These are phyloP conservation scores for Fimicolochytrium jonesii DNA, from an alignment of 192 early-diverging fungal species.

Conservation along the genomic window DNA sequence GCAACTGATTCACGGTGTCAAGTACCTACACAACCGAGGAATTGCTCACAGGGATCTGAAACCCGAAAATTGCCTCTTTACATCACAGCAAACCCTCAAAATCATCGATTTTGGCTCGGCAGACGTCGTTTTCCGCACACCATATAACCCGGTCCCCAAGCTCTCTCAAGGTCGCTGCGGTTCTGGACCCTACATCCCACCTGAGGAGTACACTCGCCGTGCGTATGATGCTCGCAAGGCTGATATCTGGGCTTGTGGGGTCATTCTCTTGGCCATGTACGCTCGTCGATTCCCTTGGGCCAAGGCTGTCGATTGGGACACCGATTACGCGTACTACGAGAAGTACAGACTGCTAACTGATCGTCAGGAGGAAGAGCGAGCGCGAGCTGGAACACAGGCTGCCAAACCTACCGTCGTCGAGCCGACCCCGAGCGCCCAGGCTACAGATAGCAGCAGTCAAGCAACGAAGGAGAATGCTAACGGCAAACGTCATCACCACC, in stretches of 20 bases:
- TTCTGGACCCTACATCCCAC: conserved; percentile 92
- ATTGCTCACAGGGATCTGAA: conserved; percentile 72
- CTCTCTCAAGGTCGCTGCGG: conserved; percentile 79
- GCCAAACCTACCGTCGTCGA: no score
- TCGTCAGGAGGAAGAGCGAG: no score
- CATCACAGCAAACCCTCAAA: conserved; percentile 65
- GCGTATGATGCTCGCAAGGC: conserved; percentile 80
- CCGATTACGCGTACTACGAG: conserved; percentile 25
- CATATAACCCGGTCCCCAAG: conserved; percentile 52
- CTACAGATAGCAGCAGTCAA: no score
- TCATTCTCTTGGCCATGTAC: conserved; percentile 35
- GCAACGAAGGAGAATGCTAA: no score
- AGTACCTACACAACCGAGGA: conserved; percentile 82
- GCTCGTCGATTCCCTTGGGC: conserved; percentile 46
- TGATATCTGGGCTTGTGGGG: conserved; percentile 82
- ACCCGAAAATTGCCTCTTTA: conserved; percentile 83
- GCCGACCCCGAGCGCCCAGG: no score
- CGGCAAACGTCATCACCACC: no score
- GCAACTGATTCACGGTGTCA: conserved; percentile 79
- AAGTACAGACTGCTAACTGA: no score
- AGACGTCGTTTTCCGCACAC: conserved; percentile 79
- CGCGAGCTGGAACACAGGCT: no score
- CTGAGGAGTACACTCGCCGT: conserved; percentile 66
- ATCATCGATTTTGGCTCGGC: conserved; percentile 97
- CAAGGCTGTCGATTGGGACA: conserved; percentile 25